Evolutionary conservation across 2,329 filamentous ascomycete species (phyloP).

Genomic region (Colletotrichum sp.): DNA sequence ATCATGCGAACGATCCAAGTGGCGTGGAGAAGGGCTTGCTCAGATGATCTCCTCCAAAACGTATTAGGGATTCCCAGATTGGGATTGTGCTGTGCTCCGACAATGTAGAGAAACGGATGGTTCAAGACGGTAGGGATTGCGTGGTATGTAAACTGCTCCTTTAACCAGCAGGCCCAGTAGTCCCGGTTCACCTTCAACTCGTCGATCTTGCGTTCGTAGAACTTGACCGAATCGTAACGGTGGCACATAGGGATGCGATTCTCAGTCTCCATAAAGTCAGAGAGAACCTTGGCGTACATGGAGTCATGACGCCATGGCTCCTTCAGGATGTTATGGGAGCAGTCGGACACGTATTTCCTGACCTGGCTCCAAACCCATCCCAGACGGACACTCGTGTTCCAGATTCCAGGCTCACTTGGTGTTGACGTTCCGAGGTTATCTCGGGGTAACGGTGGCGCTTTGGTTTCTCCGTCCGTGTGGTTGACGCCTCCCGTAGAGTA

Average conservation of each 20-base stretch:
- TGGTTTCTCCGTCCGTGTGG: slow-evolving; percentile 31
- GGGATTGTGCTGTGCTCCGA: slow-evolving; percentile 55
- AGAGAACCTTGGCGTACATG: slow-evolving; percentile 53
- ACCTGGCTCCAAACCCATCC: slow-evolving; percentile 58
- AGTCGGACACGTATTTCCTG: slow-evolving; percentile 51
- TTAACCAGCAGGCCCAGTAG: slow-evolving; percentile 59
- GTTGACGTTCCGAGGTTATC: slow-evolving; percentile 48
- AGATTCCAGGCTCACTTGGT: slow-evolving; percentile 50
- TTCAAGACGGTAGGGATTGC: slow-evolving; percentile 56
- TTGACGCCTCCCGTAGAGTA: slow-evolving; percentile 28
- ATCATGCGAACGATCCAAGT: slow-evolving; percentile 61
- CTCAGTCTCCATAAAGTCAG: slow-evolving; percentile 57
- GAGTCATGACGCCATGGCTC: slow-evolving; percentile 59
- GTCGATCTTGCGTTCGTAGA: slow-evolving; percentile 52
- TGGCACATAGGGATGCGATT: slow-evolving; percentile 54
- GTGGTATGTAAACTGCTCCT: slow-evolving; percentile 59
- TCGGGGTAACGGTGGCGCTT: slow-evolving; percentile 45
- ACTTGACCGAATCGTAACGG: slow-evolving; percentile 57
- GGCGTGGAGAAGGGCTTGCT: slow-evolving; percentile 54
- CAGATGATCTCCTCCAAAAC: slow-evolving; percentile 58
- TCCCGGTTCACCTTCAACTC: slow-evolving; percentile 48
- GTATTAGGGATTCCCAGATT: slow-evolving; percentile 58
- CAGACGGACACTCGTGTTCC: slow-evolving; percentile 54
- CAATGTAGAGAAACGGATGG: slow-evolving; percentile 59
- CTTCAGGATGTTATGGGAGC: slow-evolving; percentile 49